These are phyloP conservation scores for Hymenoscyphus infarciens DNA, from an alignment of 2,329 filamentous ascomycete species.

Conservation along the genomic window DNA sequence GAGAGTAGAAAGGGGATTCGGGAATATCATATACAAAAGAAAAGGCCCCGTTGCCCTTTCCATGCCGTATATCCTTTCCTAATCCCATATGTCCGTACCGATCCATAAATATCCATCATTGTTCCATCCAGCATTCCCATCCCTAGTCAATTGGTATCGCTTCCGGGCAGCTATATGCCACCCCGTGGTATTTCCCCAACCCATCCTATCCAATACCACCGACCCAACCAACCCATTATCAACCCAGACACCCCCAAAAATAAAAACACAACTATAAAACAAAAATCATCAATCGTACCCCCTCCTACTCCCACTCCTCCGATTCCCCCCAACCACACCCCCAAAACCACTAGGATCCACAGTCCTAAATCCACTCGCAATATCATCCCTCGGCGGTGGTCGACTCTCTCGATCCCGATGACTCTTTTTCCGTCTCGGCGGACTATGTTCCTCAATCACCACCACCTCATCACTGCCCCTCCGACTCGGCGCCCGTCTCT, in stretches of 20 bases:
- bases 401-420: slow-evolving; percentile 21
- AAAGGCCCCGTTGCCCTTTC: not conserved
- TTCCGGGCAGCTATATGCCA: not conserved
- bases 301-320: slow-evolving; percentile 22
- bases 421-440: slow-evolving; percentile 33
- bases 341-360: slow-evolving; percentile 34
- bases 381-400: slow-evolving; percentile 6
- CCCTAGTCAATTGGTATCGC: not conserved
- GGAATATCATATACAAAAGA: slow-evolving; percentile 1
- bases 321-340: slow-evolving; percentile 30
- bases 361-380: slow-evolving; percentile 33
- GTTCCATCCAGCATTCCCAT: not conserved
- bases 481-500: slow-evolving; percentile 17
- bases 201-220: not conserved
- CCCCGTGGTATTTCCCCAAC: not conserved
- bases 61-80: not conserved
- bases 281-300: not conserved
- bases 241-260: not conserved
- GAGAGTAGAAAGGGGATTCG: not conserved
- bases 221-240: not conserved
- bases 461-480: slow-evolving; percentile 35
- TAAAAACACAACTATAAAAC: not conserved
- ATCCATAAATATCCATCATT: not conserved
- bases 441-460: slow-evolving; percentile 36
- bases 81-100: not conserved